Evolutionary conservation across 140 eudicot species (phyloP).

Genomic region (Cichorium intybus): DNA sequence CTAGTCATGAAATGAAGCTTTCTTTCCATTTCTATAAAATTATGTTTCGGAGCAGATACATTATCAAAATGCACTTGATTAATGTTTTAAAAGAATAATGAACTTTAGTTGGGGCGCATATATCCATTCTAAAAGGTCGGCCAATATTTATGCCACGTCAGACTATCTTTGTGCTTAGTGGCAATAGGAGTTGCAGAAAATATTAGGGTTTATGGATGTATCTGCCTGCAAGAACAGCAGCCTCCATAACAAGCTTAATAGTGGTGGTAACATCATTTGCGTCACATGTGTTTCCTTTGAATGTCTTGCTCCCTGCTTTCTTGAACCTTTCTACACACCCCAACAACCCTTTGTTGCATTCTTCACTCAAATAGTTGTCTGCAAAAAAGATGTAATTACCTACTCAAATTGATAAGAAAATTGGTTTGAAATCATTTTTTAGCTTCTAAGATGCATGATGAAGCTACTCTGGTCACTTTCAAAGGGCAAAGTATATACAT

Average conservation of each 20-base stretch:
- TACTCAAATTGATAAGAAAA: no score
- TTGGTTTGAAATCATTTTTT: no score
- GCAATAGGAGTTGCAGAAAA: background rate
- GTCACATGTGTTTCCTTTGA: conserved; percentile 74
- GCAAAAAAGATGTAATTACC: background rate
- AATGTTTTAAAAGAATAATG: background rate
- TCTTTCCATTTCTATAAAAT: background rate
- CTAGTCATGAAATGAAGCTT: background rate
- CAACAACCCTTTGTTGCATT: conserved; percentile 60
- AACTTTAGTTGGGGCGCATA: background rate
- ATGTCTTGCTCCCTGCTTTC: conserved; percentile 54
- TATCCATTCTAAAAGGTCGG: background rate
- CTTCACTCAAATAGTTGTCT: conserved; percentile 70
- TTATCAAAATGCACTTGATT: background rate
- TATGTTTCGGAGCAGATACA: background rate
- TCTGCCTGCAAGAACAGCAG: conserved; percentile 78
- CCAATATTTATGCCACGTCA: conserved; percentile 1
- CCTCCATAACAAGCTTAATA: conserved; percentile 56
- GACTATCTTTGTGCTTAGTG: background rate
- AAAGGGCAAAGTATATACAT: no score
- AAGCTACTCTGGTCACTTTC: no score
- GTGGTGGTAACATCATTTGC: conserved; percentile 55
- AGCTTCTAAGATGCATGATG: no score
- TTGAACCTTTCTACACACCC: conserved; percentile 54
- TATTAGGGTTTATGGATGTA: conserved; percentile 49